Base-by-base conservation (phyloP, 1,139 yeast genomes). In the Nematodospora anomalae region DNA sequence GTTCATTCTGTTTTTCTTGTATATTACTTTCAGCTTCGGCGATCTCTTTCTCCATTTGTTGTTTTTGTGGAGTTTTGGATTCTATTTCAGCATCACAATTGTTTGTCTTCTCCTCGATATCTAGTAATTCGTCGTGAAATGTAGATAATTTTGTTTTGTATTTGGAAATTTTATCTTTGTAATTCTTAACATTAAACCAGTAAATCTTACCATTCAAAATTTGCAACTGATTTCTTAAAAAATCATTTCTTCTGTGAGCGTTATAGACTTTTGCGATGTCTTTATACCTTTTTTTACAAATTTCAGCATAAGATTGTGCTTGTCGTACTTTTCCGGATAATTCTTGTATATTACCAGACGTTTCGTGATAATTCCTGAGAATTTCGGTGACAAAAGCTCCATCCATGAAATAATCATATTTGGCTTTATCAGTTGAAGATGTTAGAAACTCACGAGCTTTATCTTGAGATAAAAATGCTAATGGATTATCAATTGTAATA, bases 401-500 rank as follows among this genome's bases (percentile, higher is more conserved):
- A 40, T 76, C 76, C 87, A 85, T 83, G 55, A 88, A 87, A 51
- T 77, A 82, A 16, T 71, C 71, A 57, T 80, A 90, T 57, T 89
- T 87, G 34, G 77, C 80, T 30, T 70, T 70, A 40, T 86, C 85
- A 2, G 85, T 73, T 3, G 92, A 79, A 18, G 80, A 78, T 1
- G 95, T 83, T 39, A 94, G 65, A 53, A 94, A 92, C 16, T 92
- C 86, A 47, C 96, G 75, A 1, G 99, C 98, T 43, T 83, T 86
- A 51, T 94, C 97, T 57, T 94, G 99, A 1, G 96, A 87, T 35
- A 94, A 67, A 50, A 94, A 86, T 2, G 96, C 88, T 75, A 94
- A 79, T 6, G 97, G 97, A 51, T 94, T 94, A 50, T 84, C 94
- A 14, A 92, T 83, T 3, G 89, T 80, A 32, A 92, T 82, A 30